Evolutionary conservation across 2,329 filamentous ascomycete genomes (phyloP), one percentile per base, ranked within the genome.

Genomic region (Microdochium trichocladiopsis): DNA sequence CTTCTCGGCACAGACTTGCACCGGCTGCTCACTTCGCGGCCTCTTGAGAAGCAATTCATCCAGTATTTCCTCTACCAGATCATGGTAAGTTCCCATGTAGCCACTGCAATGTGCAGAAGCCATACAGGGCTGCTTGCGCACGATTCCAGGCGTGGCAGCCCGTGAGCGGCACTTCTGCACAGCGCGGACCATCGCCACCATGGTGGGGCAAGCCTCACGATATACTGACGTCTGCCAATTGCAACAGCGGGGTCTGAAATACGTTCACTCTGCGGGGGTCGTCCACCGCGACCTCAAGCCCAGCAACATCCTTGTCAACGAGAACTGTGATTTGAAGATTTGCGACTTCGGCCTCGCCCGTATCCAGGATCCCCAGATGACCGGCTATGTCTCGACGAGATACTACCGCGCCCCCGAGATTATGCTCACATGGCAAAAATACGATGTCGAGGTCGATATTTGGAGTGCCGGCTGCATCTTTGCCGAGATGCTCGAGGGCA

Each of bases 361-460:
- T 71, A 96, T 99, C 64, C 94, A 99, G 70, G 94, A 99, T 67
- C 94, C 94, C 33, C 94, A 99, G 74, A 99, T 99, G 94, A 99
- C 94, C 43, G 94, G 94, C 61, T 99, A 99, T 68, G 94, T 99
- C 55, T 97, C 94, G 48, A 99, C 94, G 56, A 82, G 94, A 78
- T 99, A 99, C 79, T 99, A 99, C 80, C 86, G 94, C 65, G 94
- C 94, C 9, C 94, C 94, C 18, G 94, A 99, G 73, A 99, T 99
- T 68, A 99, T 99, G 94, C 90, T 99, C 68, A 97, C 94, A 58
- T 99, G 94, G 94, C 94, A 99, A 78, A 99, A 99, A 76, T 99
- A 99, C 73, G 94, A 99, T 62, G 86, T 97, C 48, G 94, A 97
- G 75, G 94, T 99, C 53, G 94, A 99, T 69, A 96, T 99, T 68